Conservation (phyloP, 345 rosid species). For the Jatropha curcas region DNA sequence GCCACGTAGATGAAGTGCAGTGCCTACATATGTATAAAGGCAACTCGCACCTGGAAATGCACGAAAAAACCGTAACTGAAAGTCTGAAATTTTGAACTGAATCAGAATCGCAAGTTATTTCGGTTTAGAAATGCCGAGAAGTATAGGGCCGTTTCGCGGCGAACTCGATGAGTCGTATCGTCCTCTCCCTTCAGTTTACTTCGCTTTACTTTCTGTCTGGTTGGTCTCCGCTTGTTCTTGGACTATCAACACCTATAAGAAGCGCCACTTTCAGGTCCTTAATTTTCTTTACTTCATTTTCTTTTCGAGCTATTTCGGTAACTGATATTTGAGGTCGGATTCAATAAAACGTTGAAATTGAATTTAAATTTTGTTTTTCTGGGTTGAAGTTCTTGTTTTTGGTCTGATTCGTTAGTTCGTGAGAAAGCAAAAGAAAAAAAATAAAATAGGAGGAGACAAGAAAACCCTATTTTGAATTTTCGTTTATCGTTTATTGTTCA, state of each 20-base stretch:
- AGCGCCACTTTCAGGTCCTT: conserved; percentile 70
- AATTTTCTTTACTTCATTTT: neutral
- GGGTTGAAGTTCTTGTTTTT: neutral
- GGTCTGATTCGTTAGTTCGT: conserved; percentile 13
- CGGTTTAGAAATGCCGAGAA: conserved; percentile 10
- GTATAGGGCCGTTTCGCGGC: conserved; percentile 17
- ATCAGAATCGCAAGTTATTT: neutral
- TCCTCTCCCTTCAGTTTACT: conserved; percentile 69
- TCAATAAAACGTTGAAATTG: neutral
- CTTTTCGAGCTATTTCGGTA: conserved; percentile 2
- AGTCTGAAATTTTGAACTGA: neutral
- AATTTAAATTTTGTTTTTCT: conserved; percentile 5
- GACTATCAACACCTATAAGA: conserved; percentile 80
- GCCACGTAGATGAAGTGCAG: too few species aligned
- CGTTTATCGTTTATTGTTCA: neutral
- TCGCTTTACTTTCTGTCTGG: conserved; percentile 70
- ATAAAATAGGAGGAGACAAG: neutral
- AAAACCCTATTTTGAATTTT: neutral
- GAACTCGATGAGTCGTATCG: conserved; percentile 72
- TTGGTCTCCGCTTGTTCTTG: conserved; percentile 77
- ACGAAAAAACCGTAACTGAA: conserved; percentile 1
- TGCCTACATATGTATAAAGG: too few species aligned
- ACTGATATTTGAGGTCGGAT: neutral
- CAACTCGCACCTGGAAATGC: too few species aligned
- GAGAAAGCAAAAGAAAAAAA: neutral